Base-by-base conservation (phyloP, 257 asterid genomes). In the Penstemon eatonii region DNA sequence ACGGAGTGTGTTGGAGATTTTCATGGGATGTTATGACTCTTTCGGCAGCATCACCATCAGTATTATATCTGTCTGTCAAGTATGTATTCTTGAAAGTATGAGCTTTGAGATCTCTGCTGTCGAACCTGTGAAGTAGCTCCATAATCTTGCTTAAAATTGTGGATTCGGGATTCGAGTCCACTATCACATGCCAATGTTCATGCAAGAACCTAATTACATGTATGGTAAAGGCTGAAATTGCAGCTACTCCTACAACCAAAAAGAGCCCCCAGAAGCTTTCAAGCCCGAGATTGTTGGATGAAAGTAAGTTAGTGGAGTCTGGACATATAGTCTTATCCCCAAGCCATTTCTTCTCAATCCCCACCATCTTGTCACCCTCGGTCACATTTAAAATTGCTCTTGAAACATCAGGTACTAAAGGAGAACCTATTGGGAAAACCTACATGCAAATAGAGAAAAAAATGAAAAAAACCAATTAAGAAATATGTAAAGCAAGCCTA, bases 221-320 rank as follows among this genome's bases (percentile, higher is more conserved):
- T 40, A 76, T 65, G 18, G 60, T 18, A 9, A 85, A 55, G 43
- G 85, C 79, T 44, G 63, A 41, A 37, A 58, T 4, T 37, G 68
- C 76, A 11, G 83, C 78, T 40, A 75, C 45, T 47, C 60, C 83
- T 12, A 66, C 46, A 0, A 83, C 60, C 1, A 76, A 63, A 13
- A 83, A 86, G 60, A 83, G 84, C 4, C 87, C 92, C 76, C 80
- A 79, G 47, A 86, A 86, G 58, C 77, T 71, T 69, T 39, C 70
- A 1, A 78, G 71, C 40, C 80, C 33, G 38, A 73, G 77, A 75
- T 61, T 75, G 13, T 53, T 44, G 62, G 47, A 36, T 50, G 72
- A 54, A 18, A 40, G 5, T 25, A 39, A 41, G 72, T 49, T 33
- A 44, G n/a, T 25, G n/a, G 63, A 63, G 6, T 56, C 68, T 53